A percentile compares a stretch with the other conserved stretches of the same genome.
These are phyloP conservation scores for Aureobasidium mangrovei DNA, from an alignment of 2,329 filamentous ascomycete genomes.

Conservation along the genomic window DNA sequence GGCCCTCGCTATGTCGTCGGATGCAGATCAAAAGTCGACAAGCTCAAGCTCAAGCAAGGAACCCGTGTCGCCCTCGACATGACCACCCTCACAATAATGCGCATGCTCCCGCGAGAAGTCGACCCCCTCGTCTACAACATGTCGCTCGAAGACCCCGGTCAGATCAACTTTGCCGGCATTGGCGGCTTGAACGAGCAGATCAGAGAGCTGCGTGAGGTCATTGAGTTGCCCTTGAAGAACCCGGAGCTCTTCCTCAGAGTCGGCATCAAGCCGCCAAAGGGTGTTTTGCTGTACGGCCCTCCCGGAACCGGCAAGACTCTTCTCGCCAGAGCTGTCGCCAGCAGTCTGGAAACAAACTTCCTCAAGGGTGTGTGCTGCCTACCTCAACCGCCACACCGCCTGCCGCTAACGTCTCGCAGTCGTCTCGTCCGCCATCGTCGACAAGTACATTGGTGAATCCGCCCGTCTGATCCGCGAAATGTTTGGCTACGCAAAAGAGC, in stretches of 20 bases:
- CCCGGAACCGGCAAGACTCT: slow-evolving; percentile 96
- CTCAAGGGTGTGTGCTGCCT: slow-evolving; percentile 61
- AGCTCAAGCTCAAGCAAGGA: slow-evolving; percentile 93
- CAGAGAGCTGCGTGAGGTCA: slow-evolving; percentile 91
- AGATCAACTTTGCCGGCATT: slow-evolving; percentile 96
- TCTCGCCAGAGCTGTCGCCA: slow-evolving; percentile 86
- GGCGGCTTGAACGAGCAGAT: slow-evolving; percentile 98
- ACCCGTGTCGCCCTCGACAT: slow-evolving; percentile 96
- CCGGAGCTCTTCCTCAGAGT: slow-evolving; percentile 94
- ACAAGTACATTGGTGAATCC: slow-evolving; percentile 99
- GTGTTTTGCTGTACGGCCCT: slow-evolving; percentile 89
- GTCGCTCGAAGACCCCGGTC: slow-evolving; percentile 95
- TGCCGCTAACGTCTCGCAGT: slow-evolving; percentile 45
- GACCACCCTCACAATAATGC: slow-evolving; percentile 99
- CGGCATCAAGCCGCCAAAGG: slow-evolving; percentile 97
- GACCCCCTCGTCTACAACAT: slow-evolving; percentile 99
- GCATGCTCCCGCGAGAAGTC: slow-evolving; percentile 97
- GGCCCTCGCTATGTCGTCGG: slow-evolving; percentile 97
- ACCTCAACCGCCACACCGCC: too few species aligned
- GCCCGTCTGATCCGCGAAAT: slow-evolving; percentile 95
- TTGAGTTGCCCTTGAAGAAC: slow-evolving; percentile 96
- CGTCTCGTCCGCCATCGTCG: slow-evolving; percentile 95
- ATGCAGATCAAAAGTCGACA: slow-evolving; percentile 97
- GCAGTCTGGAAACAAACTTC: slow-evolving; percentile 96
- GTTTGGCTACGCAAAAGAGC: slow-evolving; percentile 99